Base-by-base conservation (phyloP, 176 grass and related monocot species). In the Cenchrus americanus region DNA sequence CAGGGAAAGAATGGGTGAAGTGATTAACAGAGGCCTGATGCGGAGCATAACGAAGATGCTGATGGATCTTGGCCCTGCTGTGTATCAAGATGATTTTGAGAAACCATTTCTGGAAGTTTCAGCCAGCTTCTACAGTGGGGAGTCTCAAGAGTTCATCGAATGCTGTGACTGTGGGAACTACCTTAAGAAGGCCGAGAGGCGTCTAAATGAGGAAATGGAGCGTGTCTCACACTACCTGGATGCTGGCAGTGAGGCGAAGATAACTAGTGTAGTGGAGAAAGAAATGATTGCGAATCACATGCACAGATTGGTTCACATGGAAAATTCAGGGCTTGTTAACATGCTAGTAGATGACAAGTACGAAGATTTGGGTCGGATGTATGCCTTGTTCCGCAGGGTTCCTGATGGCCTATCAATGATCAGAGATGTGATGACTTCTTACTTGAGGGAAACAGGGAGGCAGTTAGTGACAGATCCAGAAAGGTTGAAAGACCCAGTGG, bases 231-330 rank as follows among this genome's bases (percentile, higher is more conserved):
- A 95, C 52, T 98, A 98, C 63, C 80, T 98, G 73, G 95, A 98
- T 83, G 82, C 84, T 71, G 92, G 79, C 69, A 95, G 88, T 79
- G 95, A 95, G 85, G 69, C 87, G 34, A 98, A 98, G 84, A 93
- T 98, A 86, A 98, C 95, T 55, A 95, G 91, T 40, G 91, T 93
- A 44, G 92, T 98, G 61, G 95, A 98, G 80, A 91, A 88, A 87
- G 95, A 98, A 82, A 98, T 98, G 88, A 98, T 98, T 69, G 90
- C 92, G 63, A 95, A 95, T 82, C 95, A 98, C 87, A 95, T 93
- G 92, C 90, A 95, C 62, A 93, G 90, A 87, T 91, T 98, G 79
- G 88, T 94, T 50, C 88, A 93, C 85, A 93, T 94, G 95, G 95
- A 94, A 69, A 94, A 93, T 66, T 97, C 92, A 10, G 95, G 95